phyloP scores from a whole-genome alignment of 164 flowering plant genomes.

The Tetrastigma voinierianum region DNA sequence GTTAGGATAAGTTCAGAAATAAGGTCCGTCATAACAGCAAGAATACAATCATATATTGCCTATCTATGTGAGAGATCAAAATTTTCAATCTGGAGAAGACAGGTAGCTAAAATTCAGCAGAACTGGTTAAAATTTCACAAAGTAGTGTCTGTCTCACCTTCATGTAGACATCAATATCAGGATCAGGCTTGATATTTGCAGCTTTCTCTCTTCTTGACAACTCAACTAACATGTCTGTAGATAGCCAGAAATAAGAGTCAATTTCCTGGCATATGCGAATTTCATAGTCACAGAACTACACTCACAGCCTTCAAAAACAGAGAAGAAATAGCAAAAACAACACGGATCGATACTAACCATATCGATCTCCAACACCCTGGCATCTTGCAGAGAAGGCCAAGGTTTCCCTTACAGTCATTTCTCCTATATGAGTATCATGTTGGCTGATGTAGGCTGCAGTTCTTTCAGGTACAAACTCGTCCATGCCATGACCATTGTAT shows the following conservation, averaged over 20 bases:
- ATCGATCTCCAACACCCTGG: slow-evolving; percentile 56
- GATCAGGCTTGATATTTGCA: slow-evolving; percentile 56
- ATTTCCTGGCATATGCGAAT: too few species aligned
- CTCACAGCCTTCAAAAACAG: not conserved
- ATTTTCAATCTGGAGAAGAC: too few species aligned
- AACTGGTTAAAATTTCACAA: too few species aligned
- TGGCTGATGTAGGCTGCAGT: slow-evolving; percentile 68
- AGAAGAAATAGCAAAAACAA: not conserved
- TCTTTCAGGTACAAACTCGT: slow-evolving; percentile 62
- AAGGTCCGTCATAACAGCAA: too few species aligned
- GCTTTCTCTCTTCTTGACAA: slow-evolving; percentile 51
- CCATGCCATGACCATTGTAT: slow-evolving; percentile 55
- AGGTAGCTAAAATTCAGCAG: too few species aligned
- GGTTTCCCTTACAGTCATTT: slow-evolving; percentile 65
- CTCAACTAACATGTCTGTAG: slow-evolving; percentile 48
- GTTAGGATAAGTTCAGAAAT: too few species aligned
- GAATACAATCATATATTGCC: too few species aligned
- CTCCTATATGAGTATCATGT: slow-evolving; percentile 54
- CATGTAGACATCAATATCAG: slow-evolving; percentile 57
- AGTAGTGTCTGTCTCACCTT: slow-evolving; percentile 26
- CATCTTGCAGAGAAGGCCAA: slow-evolving; percentile 56
- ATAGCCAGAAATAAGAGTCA: not conserved
- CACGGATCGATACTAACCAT: slow-evolving; percentile 30
- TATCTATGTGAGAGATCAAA: too few species aligned
- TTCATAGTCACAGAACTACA: too few species aligned